Evolutionary conservation across 1,139 yeast genomes (phyloP), one percentile per base, ranked within the genome.

Genomic region (Citeromyces hawaiiensis): DNA sequence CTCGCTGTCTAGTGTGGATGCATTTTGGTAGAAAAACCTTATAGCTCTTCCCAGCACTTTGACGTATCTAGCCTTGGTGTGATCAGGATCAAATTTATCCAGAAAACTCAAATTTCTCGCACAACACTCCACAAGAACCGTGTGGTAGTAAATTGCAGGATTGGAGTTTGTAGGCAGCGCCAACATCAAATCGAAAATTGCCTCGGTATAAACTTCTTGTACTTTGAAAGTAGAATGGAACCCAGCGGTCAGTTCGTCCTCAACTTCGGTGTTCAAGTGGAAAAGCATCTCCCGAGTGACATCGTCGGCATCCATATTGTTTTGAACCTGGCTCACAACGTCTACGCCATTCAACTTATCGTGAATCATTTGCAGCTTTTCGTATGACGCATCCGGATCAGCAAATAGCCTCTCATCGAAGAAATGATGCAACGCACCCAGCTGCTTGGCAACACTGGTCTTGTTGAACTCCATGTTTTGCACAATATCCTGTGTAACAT

Each of bases 31-130:
- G 50, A 91, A 72, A 54, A 74, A 85, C 49, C 97, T 72, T 48
- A 93, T 80, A 2, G 96, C 94, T 47, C 96, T 75, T 36, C 97
- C 98, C 55, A 93, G 76, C 1, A 88, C 94, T 3, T 96, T 96
- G 1, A 97, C 97, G 54, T 88, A 80, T 4, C 54, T 44, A 1
- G 94, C 87, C 47, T 79, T 83, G 3, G 91, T 85, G 60, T 72
- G 66, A 36, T 38, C 39, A 14, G 30, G 27, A 10, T 21, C 17
- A 13, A 30, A n/a, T 21, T 21, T 29, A n/a, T 25, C 15, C 25
- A 40, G 4, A 44, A 39, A 19, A 19, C 17, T 13, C 44, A 75
- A 48, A 40, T 56, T 59, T 37, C 56, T 47, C 3, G 81, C 76
- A 60, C 98, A 91, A 40, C 94, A 85, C 47, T 91, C 87, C 36